These are phyloP conservation scores for Rubus parviflorus DNA, from an alignment of 306 rosid genomes.

Conservation along the genomic window DNA sequence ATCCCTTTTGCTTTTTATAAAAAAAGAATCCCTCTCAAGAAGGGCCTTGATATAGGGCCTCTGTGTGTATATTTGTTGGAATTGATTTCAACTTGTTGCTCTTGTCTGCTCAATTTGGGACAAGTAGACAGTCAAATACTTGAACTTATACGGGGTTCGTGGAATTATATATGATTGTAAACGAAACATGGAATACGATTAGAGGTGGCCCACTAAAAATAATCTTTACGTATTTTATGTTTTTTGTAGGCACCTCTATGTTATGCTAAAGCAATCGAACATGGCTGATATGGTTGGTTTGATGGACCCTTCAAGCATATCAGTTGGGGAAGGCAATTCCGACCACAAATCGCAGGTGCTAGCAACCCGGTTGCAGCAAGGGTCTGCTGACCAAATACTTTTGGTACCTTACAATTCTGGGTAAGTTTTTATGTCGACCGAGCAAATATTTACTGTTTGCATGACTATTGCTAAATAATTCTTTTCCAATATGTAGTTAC, in stretches of 20 bases:
- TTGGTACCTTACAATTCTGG: constrained; percentile 22
- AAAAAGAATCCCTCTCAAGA: not conserved
- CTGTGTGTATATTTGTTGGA: not conserved
- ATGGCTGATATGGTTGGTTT: constrained; percentile 14
- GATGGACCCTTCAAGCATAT: constrained; percentile 12
- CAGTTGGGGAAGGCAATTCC: not conserved
- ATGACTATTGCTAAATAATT: not conserved
- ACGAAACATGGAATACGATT: not conserved
- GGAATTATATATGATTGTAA: not conserved
- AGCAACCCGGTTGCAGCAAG: constrained; percentile 1
- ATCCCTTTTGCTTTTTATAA: not conserved
- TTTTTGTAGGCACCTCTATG: constrained; percentile 10
- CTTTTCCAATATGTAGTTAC: constrained; percentile 4
- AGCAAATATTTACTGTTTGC: not conserved
- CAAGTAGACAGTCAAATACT: not conserved
- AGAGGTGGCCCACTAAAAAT: not conserved
- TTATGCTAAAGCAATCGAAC: constrained; percentile 4
- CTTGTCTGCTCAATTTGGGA: not conserved
- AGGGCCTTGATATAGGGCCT: not conserved
- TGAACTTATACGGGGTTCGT: not conserved
- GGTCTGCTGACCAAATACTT: constrained; percentile 7
- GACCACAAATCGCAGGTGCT: constrained; percentile 6
- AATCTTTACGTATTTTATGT: not conserved
- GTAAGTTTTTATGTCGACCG: not conserved
- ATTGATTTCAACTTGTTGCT: not conserved